Evolutionary conservation across 768 basidiomycete species (phyloP), one percentile per base, ranked within the genome.

Genomic region (Galerina sulciceps): DNA sequence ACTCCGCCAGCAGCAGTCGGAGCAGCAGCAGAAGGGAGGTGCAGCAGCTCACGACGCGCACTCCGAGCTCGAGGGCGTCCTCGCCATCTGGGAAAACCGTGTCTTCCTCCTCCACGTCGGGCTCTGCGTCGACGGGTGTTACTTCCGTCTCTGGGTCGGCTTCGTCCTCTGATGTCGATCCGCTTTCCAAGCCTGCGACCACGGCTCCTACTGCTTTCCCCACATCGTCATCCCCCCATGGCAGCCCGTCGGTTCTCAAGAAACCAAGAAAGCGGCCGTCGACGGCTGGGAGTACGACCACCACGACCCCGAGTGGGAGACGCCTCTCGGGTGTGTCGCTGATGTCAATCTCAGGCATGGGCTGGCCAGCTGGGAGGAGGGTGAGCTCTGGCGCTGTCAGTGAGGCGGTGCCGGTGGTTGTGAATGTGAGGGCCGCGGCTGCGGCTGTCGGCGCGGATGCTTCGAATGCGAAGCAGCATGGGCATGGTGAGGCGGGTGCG

Each of bases 361-460:
- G 49, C 5, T 51, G 49, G 49, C 26, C 26, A 31, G 26, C 2
- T 3, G 49, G 49, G 18, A 51, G 14, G 49, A 53, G 10, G n/a
- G 35, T 15, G 26, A 53, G 34, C 14, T 38, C 18, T 18, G 53
- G 41, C 38, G 31, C 11, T 14, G 51, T 17, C 6, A 35, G 22
- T 14, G 50, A 17, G 31, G 5, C n/a, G 22, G 43, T 53, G 53
- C 53, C 53, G 53, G 34, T 44, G 41, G 53, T 53, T 6, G 42
- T 53, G 14, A 51, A 51, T 40, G 11, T 51, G 20, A 15, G 36
- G 23, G 45, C n/a, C 11, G 10, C 47, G 2, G 48, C 48, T 18
- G 34, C 35, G 20, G 35, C 35, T 6, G 22, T 5, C 3, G 20
- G 14, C 10, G 49, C 37, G 2, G 20, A 15, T 14, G 18, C 49